These are phyloP conservation scores for Hypoxylon sp. DNA, from an alignment of 2,329 filamentous ascomycete genomes.

Conservation along the genomic window DNA sequence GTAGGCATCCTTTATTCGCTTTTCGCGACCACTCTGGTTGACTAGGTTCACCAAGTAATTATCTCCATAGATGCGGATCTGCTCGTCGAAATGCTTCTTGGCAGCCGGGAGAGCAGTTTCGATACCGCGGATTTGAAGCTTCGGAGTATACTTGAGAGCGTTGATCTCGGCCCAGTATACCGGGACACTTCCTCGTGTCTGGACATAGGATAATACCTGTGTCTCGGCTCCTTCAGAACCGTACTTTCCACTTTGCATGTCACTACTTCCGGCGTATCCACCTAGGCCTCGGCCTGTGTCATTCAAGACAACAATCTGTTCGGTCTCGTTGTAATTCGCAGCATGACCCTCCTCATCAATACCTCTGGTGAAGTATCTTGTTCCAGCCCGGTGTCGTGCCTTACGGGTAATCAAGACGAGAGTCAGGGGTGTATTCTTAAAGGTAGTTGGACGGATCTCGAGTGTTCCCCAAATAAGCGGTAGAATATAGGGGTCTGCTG, in stretches of 20 bases:
- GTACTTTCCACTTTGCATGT: slow-evolving; percentile 80
- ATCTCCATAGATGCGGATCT: slow-evolving; percentile 93
- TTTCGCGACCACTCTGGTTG: slow-evolving; percentile 94
- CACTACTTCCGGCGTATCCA: slow-evolving; percentile 82
- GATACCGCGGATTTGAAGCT: slow-evolving; percentile 86
- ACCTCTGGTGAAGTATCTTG: slow-evolving; percentile 93
- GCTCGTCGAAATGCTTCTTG: slow-evolving; percentile 89
- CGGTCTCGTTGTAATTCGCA: slow-evolving; percentile 99
- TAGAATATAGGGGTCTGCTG: slow-evolving; percentile 90
- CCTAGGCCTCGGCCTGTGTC: slow-evolving; percentile 80
- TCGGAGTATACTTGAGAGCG: slow-evolving; percentile 90
- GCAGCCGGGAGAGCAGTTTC: slow-evolving; percentile 85
- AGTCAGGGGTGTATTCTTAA: slow-evolving; percentile 88
- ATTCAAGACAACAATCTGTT: slow-evolving; percentile 91
- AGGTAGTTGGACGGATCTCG: slow-evolving; percentile 85
- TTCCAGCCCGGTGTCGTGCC: slow-evolving; percentile 89
- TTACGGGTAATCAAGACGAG: slow-evolving; percentile 89
- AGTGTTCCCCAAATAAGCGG: slow-evolving; percentile 98
- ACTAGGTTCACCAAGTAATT: slow-evolving; percentile 98
- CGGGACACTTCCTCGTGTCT: slow-evolving; percentile 95
- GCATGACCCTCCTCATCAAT: slow-evolving; percentile 94
- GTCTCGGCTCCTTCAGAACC: slow-evolving; percentile 76
- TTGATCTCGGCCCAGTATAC: slow-evolving; percentile 98
- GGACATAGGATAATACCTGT: slow-evolving; percentile 93
- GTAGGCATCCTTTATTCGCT: slow-evolving; percentile 90